Evolutionary conservation across 345 rosid species (phyloP).

Genomic region (Dipteronia dyeriana): DNA sequence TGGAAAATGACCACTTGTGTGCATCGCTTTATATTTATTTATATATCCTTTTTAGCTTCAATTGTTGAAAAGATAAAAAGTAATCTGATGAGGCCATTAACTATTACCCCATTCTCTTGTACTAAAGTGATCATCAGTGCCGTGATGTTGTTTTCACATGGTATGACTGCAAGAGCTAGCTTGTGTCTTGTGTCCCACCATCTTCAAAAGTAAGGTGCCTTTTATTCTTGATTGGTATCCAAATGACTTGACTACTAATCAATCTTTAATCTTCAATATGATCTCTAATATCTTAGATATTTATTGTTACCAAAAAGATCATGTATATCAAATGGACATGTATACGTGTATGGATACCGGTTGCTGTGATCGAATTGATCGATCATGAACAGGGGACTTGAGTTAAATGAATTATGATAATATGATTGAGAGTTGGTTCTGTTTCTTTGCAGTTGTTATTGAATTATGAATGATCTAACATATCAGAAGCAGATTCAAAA

Average conservation of each 20-base stretch:
- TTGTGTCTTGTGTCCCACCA: conserved; percentile 46
- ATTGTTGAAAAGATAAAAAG: background rate
- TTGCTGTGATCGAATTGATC: background rate
- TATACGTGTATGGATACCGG: background rate
- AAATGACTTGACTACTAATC: conserved; percentile 11
- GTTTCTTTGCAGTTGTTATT: background rate
- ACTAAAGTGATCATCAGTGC: conserved; percentile 3
- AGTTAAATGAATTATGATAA: background rate
- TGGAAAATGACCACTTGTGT: background rate
- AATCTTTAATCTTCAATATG: conserved; percentile 5
- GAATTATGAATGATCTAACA: conserved; percentile 7
- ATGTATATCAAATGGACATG: no score
- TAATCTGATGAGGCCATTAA: background rate
- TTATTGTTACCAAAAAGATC: background rate
- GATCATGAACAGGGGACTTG: background rate
- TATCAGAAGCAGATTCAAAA: conserved; percentile 8
- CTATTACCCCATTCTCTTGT: conserved; percentile 11
- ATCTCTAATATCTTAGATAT: conserved; percentile 6
- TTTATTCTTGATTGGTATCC: conserved; percentile 15
- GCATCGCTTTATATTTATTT: no score
- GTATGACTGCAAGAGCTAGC: conserved; percentile 1
- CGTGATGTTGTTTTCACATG: conserved; percentile 27
- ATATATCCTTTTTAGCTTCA: background rate
- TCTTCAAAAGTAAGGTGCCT: conserved; percentile 23
- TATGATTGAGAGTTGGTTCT: background rate